Evolutionary conservation across 2,329 filamentous ascomycete species (phyloP).

Genomic region (Macroventuria anomochaeta): DNA sequence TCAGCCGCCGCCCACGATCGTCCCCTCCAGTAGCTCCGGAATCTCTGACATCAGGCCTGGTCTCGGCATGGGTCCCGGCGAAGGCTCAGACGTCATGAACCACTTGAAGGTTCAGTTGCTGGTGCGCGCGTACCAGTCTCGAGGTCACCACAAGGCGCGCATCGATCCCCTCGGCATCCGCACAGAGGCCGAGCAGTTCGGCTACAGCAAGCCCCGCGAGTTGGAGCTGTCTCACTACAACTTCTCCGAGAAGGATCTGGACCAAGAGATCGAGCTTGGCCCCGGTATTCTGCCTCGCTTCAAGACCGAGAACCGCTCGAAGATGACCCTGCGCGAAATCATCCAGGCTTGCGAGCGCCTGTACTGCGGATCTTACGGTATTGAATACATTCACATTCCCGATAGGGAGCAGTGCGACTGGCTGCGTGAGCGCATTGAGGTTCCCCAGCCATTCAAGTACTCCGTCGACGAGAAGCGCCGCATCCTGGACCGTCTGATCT

Average conservation of each 20-base stretch:
- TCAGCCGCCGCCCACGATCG: constrained; percentile 89
- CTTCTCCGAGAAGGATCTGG: constrained; percentile 92
- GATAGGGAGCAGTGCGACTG: constrained; percentile 98
- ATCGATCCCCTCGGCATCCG: constrained; percentile 96
- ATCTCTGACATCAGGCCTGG: constrained; percentile 74
- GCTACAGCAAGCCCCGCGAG: constrained; percentile 89
- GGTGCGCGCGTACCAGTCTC: constrained; percentile 95
- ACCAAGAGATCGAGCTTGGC: constrained; percentile 88
- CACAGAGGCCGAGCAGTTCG: constrained; percentile 81
- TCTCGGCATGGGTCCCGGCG: constrained; percentile 67
- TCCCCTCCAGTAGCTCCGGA: constrained; percentile 80
- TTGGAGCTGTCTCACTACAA: constrained; percentile 91
- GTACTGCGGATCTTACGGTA: constrained; percentile 96
- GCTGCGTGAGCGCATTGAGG: constrained; percentile 93
- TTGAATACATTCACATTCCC: constrained; percentile 99
- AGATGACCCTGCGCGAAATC: constrained; percentile 97
- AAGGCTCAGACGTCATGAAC: constrained; percentile 86
- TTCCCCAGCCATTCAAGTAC: constrained; percentile 95
- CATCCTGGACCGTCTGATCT: constrained; percentile 96
- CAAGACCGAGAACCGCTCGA: constrained; percentile 84
- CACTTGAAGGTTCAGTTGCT: constrained; percentile 98
- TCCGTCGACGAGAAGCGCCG: constrained; percentile 97
- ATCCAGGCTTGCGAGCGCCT: constrained; percentile 90
- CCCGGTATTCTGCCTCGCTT: constrained; percentile 95
- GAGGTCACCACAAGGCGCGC: constrained; percentile 97